phyloP scores from a whole-genome alignment of 2,329 filamentous ascomycete genomes.

The Cadophora luteo-olivacea region DNA sequence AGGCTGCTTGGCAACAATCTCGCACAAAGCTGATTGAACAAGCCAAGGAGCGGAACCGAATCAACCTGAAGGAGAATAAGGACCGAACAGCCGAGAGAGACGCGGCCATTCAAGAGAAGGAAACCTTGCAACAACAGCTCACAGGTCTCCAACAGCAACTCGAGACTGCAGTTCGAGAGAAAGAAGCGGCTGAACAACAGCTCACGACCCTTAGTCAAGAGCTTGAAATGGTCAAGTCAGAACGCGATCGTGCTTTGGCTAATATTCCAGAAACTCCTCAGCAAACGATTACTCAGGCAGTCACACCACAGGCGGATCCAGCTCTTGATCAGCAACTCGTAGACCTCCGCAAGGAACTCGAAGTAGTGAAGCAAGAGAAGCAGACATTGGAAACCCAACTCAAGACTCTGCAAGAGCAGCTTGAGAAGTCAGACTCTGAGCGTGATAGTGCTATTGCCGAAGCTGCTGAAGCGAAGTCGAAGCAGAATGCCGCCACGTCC shows the following conservation, averaged over 20 bases:
- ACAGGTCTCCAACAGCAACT: constrained; percentile 55
- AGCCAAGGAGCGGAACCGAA: constrained; percentile 65
- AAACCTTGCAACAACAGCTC: constrained; percentile 45
- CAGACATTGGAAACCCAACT: constrained; percentile 70
- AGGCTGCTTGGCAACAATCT: constrained; percentile 58
- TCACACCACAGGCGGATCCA: constrained; percentile 58
- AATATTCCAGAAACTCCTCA: constrained; percentile 34
- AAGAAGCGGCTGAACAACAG: constrained; percentile 44
- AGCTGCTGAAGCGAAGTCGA: constrained; percentile 52
- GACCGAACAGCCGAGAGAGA: constrained; percentile 55
- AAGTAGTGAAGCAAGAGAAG: constrained; percentile 71
- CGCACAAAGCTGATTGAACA: constrained; percentile 64
- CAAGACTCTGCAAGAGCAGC: constrained; percentile 59
- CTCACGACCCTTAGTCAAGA: constrained; percentile 47
- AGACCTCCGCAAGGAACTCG: constrained; percentile 65
- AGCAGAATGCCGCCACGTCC: constrained; percentile 40
- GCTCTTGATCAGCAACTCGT: constrained; percentile 58
- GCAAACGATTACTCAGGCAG: constrained; percentile 49
- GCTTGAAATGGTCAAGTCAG: constrained; percentile 50
- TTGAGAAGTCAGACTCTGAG: constrained; percentile 67
- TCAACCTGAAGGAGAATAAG: constrained; percentile 60
- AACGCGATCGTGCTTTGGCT: constrained; percentile 53
- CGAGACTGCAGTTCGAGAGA: constrained; percentile 50
- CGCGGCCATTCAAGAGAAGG: constrained; percentile 50
- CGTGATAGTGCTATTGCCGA: constrained; percentile 57